Evolutionary conservation across 2,329 filamentous ascomycete genomes (phyloP), one percentile per base, ranked within the genome.

Genomic region (Talaromyces pinophilus): DNA sequence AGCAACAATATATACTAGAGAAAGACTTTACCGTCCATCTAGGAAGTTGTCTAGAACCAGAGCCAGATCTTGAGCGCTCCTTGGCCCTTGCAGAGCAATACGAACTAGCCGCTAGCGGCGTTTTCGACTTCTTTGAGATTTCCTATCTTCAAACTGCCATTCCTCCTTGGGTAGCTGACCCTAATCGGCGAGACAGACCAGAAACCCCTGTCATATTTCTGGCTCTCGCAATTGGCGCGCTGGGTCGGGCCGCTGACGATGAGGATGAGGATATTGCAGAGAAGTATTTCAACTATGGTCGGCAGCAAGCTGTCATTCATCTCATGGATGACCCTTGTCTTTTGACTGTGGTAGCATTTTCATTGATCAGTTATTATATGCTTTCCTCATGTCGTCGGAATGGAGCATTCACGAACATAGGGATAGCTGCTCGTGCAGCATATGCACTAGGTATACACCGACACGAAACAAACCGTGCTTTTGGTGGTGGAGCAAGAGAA

Each of bases 381-480:
- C 75, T 85, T 2, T 76, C 82, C 33, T 81, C 81, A 11, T 84
- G 81, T 65, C 80, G 84, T 52, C 81, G 82, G 11, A 85, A 85
- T 67, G 83, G 82, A 1, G 83, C 83, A 5, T 85, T 83, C 64
- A 78, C 85, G 70, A 82, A 84, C 59, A 79, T 85, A 19, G 83
- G 82, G 67, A 77, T 85, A 63, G 82, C 83, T n/a, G 77, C 83
- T 25, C 79, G 83, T 33, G 82, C 83, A 13, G 82, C 82, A 1
- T 85, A 85, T 68, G 82, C 83, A 0, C 80, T 85, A 28, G 83
- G 83, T 1, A 76, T 85, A 25, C 83, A 85, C 69, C 75, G 83
- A 5, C 83, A 80, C 33, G 83, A 85, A 70, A 82, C 83, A 13
- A 84, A 84, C 66, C 1, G 72, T 15, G 40, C 44, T 8, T 62